Percentiles rank a stretch among this genome's conserved stretches.
These are phyloP conservation scores for Entamoeba nuttalli DNA, from an alignment of 208 protist species.

Conservation along the genomic window DNA sequence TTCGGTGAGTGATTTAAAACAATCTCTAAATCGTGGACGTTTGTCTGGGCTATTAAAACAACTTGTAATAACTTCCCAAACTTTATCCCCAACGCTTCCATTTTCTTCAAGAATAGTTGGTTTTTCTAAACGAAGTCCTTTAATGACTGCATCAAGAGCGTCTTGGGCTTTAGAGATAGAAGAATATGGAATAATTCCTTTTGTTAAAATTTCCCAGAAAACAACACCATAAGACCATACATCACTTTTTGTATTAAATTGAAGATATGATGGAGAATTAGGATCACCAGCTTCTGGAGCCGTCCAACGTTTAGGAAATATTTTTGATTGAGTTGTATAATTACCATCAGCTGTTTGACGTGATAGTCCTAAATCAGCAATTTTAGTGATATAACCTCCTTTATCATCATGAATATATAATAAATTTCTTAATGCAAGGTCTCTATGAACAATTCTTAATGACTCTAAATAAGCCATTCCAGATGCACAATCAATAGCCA, in stretches of 20 bases:
- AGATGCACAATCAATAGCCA: neutral
- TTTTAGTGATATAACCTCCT: neutral
- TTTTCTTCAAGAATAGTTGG: neutral
- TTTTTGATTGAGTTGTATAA: neutral
- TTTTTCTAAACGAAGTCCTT: neutral
- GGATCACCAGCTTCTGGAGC: neutral
- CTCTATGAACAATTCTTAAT: neutral
- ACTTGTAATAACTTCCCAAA: neutral
- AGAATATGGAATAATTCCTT: neutral
- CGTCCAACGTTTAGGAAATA: neutral
- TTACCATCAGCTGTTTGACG: neutral
- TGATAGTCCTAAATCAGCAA: neutral
- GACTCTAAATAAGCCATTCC: neutral
- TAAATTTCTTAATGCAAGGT: neutral
- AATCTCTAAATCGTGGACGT: neutral
- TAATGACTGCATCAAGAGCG: neutral
- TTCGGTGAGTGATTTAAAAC: neutral
- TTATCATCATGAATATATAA: neutral
- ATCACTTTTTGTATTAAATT: neutral
- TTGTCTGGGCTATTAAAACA: neutral
- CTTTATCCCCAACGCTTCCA: neutral
- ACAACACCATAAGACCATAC: neutral
- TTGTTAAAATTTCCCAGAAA: neutral
- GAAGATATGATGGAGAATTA: neutral
- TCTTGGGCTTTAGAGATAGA: neutral